Evolutionary conservation across 1,139 yeast species (phyloP).

Genomic region (Candida neerlandica): DNA sequence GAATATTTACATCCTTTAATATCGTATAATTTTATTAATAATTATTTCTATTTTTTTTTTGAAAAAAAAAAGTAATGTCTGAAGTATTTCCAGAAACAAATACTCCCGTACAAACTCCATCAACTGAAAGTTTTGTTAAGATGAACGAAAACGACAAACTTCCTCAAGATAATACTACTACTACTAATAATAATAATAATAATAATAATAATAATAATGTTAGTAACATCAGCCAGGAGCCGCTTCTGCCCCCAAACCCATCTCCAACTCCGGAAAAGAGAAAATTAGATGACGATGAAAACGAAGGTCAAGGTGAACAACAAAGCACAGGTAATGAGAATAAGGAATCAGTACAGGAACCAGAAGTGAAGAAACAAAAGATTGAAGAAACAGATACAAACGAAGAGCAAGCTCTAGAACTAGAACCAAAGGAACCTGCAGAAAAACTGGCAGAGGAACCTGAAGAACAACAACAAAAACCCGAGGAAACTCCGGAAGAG

Average conservation of each 20-base stretch:
- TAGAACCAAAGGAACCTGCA: neutral
- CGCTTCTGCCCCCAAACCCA: constrained; percentile 50
- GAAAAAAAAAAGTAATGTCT: constrained; percentile 17
- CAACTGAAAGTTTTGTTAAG: constrained; percentile 30
- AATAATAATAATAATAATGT: neutral
- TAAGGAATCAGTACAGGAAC: neutral
- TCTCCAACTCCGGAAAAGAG: constrained; percentile 48
- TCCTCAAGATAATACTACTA: constrained; percentile 1
- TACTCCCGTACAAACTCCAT: constrained; percentile 47
- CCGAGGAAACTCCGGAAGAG: neutral
- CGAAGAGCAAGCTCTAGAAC: neutral
- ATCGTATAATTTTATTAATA: neutral
- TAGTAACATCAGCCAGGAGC: constrained; percentile 21
- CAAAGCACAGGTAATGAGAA: neutral
- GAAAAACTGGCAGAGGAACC: neutral
- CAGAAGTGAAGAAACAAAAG: constrained; percentile 4
- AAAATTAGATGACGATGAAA: constrained; percentile 24
- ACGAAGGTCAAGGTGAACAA: constrained; percentile 15
- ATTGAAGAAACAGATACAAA: constrained; percentile 3
- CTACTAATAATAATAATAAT: neutral
- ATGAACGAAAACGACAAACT: constrained; percentile 9
- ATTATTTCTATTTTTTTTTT: neutral
- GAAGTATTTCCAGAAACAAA: constrained; percentile 26
- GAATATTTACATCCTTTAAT: neutral
- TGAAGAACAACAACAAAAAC: neutral